Evolutionary conservation across 106 monocot species (phyloP).

Genomic region (Agapanthus africanus): DNA sequence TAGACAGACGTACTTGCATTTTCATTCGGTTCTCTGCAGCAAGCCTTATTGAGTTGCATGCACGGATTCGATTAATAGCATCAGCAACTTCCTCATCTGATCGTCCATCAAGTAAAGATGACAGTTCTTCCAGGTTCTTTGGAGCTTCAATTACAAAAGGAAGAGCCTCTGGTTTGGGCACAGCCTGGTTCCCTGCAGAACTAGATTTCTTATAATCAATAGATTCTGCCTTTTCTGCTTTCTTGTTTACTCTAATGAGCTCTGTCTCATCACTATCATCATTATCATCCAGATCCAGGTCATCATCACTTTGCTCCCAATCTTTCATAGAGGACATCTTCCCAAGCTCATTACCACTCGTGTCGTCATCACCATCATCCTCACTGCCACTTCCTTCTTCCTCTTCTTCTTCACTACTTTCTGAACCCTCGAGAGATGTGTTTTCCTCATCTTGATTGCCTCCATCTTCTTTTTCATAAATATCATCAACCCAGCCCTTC

Average conservation of each 20-base stretch:
- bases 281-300: slow-evolving; percentile 25
- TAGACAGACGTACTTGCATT: slow-evolving; percentile 69
- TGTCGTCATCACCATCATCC: slow-evolving; percentile 18
- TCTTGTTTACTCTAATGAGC: slow-evolving; percentile 9
- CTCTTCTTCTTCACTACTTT: slow-evolving; percentile 27
- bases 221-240: slow-evolving; percentile 6
- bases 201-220: slow-evolving; percentile 10
- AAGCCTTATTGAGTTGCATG: slow-evolving; percentile 77
- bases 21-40: slow-evolving; percentile 65
- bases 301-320: slow-evolving; percentile 94
- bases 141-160: slow-evolving; percentile 95
- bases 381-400: slow-evolving; percentile 25
- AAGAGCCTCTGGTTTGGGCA: slow-evolving; percentile 31
- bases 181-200: no score
- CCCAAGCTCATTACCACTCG: slow-evolving; percentile 16
- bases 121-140: slow-evolving; percentile 47
- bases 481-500: no score
- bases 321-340: slow-evolving; percentile 35
- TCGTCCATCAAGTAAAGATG: slow-evolving; percentile 58
- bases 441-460: slow-evolving; percentile 20
- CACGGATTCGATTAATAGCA: slow-evolving; percentile 78
- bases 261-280: slow-evolving; percentile 22
- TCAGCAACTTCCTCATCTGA: slow-evolving; percentile 65
- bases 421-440: slow-evolving; percentile 34
- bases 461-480: slow-evolving; percentile 27